Conservation (phyloP, 2,329 filamentous ascomycete genomes). For the Pestalotiopsis sp. region DNA sequence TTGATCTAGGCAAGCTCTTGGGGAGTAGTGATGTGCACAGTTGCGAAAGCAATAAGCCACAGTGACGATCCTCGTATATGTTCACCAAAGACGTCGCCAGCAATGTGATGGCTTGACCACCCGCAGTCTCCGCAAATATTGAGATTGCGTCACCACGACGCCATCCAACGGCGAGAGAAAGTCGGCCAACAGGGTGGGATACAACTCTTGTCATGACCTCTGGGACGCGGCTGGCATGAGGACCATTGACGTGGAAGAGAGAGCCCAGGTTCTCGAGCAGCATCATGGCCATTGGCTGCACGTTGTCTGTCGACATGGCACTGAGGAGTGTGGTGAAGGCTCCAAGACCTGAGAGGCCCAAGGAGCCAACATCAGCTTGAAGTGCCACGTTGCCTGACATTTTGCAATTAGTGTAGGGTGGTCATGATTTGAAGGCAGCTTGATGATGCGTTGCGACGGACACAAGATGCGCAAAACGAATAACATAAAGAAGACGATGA, state of each 20-base stretch:
- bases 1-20: background rate
- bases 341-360: background rate
- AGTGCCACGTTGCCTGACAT: background rate
- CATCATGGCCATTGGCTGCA: background rate
- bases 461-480: background rate
- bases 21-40: background rate
- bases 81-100: background rate
- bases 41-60: background rate
- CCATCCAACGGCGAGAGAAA: background rate
- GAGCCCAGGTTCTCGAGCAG: background rate
- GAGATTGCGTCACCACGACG: background rate
- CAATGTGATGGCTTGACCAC: background rate
- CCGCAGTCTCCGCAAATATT: background rate
- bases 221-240: background rate
- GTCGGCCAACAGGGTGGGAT: background rate
- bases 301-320: background rate
- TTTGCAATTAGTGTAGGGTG: background rate
- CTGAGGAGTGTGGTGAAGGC: background rate
- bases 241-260: background rate
- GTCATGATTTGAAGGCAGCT: background rate
- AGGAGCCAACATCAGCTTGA: background rate
- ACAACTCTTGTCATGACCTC: background rate
- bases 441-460: background rate
- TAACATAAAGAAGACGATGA: background rate
- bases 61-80: background rate